Evolutionary conservation across 371 early-diverging fungal species (phyloP).

Genomic region (Chytridiales sp.): DNA sequence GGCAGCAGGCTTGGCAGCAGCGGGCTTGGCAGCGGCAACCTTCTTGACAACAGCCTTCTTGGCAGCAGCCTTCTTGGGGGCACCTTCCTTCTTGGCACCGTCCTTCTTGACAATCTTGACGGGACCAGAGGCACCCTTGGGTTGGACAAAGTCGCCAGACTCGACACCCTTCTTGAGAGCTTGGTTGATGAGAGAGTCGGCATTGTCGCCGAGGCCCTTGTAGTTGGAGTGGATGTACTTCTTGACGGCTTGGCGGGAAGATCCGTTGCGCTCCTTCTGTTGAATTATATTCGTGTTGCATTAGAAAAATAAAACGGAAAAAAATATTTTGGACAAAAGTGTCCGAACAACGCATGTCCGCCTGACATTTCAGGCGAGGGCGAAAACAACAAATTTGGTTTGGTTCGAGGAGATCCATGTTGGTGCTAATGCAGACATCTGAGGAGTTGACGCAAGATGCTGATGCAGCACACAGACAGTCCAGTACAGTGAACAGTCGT

Average conservation of each 20-base stretch:
- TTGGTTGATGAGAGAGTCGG: conserved; percentile 64
- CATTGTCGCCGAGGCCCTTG: conserved; percentile 50
- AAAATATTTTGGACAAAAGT: no score
- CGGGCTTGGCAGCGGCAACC: conserved; percentile 24
- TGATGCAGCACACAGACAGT: no score
- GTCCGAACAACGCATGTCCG: no score
- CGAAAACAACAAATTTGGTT: no score
- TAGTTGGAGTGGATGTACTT: conserved; percentile 81
- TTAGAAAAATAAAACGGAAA: not conserved
- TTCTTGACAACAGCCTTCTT: conserved; percentile 46
- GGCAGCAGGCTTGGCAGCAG: conserved; percentile 13
- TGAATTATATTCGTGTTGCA: not conserved
- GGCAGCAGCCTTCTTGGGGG: conserved; percentile 36
- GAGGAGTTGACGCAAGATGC: no score
- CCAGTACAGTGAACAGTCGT: no score
- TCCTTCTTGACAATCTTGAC: conserved; percentile 67
- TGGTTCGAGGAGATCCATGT: no score
- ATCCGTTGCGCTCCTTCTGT: conserved; percentile 74
- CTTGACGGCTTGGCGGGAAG: conserved; percentile 76
- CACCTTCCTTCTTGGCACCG: conserved; percentile 5
- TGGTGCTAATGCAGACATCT: no score
- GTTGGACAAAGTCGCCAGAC: conserved; percentile 63
- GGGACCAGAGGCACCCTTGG: conserved; percentile 66
- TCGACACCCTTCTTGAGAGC: conserved; percentile 77
- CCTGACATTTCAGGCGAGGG: no score